Percentiles rank a stretch among this genome's conserved stretches.
Evolutionary conservation across 306 rosid genomes (phyloP).

Genomic region (Corylus heterophylla): DNA sequence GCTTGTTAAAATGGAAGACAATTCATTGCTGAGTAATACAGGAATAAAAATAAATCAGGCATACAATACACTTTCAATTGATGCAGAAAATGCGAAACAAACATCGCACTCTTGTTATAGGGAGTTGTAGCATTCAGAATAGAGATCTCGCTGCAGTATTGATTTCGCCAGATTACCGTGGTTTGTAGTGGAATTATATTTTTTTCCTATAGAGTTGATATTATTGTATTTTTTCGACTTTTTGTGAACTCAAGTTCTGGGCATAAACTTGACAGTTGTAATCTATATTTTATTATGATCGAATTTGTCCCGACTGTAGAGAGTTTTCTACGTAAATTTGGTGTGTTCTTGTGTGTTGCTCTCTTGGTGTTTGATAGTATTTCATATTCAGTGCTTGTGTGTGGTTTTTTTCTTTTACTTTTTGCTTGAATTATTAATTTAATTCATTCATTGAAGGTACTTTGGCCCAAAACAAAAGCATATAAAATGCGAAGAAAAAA

Average conservation of each 20-base stretch:
- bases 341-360: background rate
- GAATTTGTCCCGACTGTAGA: background rate
- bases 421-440: too few species aligned
- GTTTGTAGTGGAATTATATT: background rate
- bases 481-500: too few species aligned
- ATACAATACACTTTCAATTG: background rate
- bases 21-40: background rate
- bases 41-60: background rate
- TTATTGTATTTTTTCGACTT: too few species aligned
- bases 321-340: background rate
- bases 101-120: background rate
- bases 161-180: background rate
- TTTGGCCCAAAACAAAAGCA: too few species aligned
- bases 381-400: too few species aligned
- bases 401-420: too few species aligned
- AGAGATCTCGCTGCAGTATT: background rate
- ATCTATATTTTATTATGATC: background rate
- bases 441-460: too few species aligned
- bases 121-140: background rate
- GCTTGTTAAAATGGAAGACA: slow-evolving; percentile 15
- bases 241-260: background rate
- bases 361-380: too few species aligned
- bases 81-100: background rate
- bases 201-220: background rate
- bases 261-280: background rate